A percentile compares a stretch with the other conserved stretches of the same genome.
Evolutionary conservation across 257 asterid genomes (phyloP).

Genomic region (Fraxinus pennsylvanica): DNA sequence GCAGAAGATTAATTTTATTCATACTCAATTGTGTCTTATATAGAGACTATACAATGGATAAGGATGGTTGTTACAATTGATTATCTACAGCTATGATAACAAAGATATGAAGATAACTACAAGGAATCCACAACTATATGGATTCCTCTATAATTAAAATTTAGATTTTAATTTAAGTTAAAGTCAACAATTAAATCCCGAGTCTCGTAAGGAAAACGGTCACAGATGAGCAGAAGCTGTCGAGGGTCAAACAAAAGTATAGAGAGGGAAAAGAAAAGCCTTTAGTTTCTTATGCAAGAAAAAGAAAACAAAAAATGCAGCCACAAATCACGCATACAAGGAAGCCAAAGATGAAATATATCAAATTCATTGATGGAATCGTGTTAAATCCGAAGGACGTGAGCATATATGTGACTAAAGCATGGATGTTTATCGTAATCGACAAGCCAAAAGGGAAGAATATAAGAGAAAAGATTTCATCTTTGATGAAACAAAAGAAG

Average conservation of each 20-base stretch:
- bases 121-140: too few species aligned
- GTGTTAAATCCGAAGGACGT: constrained; percentile 61
- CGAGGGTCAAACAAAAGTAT: constrained; percentile 7
- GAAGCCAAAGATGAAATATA: constrained; percentile 73
- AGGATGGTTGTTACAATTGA: too few species aligned
- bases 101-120: too few species aligned
- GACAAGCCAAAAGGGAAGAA: constrained; percentile 26
- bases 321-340: constrained; percentile 47
- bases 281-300: constrained; percentile 10
- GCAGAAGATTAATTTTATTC: too few species aligned
- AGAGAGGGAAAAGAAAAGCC: too few species aligned
- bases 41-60: too few species aligned
- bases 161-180: too few species aligned
- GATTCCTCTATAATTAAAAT: too few species aligned
- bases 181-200: constrained; percentile 33
- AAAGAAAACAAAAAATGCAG: not conserved
- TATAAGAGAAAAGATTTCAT: constrained; percentile 12
- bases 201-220: constrained; percentile 70
- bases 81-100: too few species aligned
- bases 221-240: constrained; percentile 86
- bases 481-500: not conserved
- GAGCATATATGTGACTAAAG: constrained; percentile 61
- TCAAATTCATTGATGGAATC: constrained; percentile 74
- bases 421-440: constrained; percentile 84
- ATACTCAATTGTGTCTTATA: too few species aligned